Evolutionary conservation across 176 grass and related monocot genomes (phyloP).

Genomic region (Cenchrus purpureus): DNA sequence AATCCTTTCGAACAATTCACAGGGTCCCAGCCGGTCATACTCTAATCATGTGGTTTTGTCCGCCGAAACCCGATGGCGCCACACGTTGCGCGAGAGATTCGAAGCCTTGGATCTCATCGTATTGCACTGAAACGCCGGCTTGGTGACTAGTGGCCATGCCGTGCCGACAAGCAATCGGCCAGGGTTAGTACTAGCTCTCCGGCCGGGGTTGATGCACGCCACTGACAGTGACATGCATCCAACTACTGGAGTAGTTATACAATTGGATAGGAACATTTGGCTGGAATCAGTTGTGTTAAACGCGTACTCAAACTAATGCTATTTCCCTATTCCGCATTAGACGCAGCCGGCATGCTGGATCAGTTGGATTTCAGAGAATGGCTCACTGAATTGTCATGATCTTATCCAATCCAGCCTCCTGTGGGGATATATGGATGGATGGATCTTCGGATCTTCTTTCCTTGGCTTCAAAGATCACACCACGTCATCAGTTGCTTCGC

Average conservation of each 20-base stretch:
- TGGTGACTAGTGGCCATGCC: background rate
- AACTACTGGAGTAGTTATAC: background rate
- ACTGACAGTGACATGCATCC: slow-evolving; percentile 1
- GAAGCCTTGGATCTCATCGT: slow-evolving; percentile 1
- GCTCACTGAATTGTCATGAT: background rate
- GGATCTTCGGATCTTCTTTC: background rate
- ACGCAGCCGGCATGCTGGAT: background rate
- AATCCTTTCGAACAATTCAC: background rate
- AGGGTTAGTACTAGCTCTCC: background rate
- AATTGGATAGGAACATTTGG: background rate
- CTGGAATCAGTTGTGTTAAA: background rate
- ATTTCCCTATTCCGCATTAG: background rate
- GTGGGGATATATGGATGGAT: background rate
- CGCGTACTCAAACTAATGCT: background rate
- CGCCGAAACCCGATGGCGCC: slow-evolving; percentile 18
- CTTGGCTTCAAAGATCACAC: slow-evolving; percentile 39
- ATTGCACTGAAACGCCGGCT: background rate
- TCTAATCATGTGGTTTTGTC: slow-evolving; percentile 23
- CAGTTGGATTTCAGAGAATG: background rate
- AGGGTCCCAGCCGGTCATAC: slow-evolving; percentile 7
- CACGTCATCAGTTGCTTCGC: slow-evolving; percentile 38
- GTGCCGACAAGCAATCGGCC: slow-evolving; percentile 29
- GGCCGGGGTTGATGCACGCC: background rate
- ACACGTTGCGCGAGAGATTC: background rate
- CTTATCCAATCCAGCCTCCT: slow-evolving; percentile 15